phyloP scores from a whole-genome alignment of 2,329 filamentous ascomycete species.

The Clonostachys chloroleuca region DNA sequence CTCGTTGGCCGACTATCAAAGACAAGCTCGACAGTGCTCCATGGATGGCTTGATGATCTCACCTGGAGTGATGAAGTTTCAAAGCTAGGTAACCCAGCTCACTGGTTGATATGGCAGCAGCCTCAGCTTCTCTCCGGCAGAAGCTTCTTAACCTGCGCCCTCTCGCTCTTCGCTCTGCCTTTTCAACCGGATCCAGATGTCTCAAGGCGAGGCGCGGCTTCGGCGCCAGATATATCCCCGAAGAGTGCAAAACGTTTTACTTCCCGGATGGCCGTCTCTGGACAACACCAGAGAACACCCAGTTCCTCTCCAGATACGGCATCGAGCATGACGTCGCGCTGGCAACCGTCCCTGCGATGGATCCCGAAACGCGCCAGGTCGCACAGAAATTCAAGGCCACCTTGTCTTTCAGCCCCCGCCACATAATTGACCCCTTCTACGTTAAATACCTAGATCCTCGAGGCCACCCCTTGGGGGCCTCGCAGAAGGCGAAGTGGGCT shows the following conservation, averaged over 20 bases:
- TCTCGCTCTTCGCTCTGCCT: conserved; percentile 1
- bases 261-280: not conserved
- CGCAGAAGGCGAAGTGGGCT: conserved; percentile 17
- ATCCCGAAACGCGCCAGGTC: conserved; percentile 7
- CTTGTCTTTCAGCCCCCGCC: conserved; percentile 15
- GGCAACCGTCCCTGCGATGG: conserved; percentile 10
- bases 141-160: conserved; percentile 6
- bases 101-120: conserved; percentile 14
- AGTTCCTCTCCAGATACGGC: conserved; percentile 1
- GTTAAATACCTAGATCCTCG: conserved; percentile 21
- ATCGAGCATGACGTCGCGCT: not conserved
- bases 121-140: conserved; percentile 7
- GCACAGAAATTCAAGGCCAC: conserved; percentile 3
- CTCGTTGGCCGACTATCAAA: not conserved
- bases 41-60: not conserved
- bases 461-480: conserved; percentile 20
- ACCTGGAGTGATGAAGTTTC: conserved; percentile 7
- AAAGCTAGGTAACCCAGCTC: not conserved
- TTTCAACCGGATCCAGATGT: conserved; percentile 7
- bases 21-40: not conserved
- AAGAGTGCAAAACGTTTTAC: not conserved
- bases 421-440: conserved; percentile 25
- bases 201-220: not conserved
- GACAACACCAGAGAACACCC: not conserved
- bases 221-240: not conserved